Conservation (phyloP, 2,329 filamentous ascomycete species). For the Orbilia ellipsospora region DNA sequence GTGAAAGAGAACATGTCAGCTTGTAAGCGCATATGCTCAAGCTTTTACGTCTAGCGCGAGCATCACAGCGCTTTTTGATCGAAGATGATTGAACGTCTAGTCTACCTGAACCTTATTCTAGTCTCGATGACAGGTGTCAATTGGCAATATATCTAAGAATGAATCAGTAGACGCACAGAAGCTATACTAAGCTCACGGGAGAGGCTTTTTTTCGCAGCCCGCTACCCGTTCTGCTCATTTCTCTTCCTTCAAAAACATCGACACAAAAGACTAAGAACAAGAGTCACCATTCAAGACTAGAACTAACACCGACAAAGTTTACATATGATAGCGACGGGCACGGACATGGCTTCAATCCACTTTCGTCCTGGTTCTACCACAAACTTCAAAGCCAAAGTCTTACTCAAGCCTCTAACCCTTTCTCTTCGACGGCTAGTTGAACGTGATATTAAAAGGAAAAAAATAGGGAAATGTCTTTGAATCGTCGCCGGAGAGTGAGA, state of each 20-base stretch:
- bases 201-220: constrained; percentile 25
- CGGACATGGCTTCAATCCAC: constrained; percentile 21
- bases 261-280: neutral
- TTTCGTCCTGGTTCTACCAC: constrained; percentile 8
- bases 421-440: neutral
- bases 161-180: neutral
- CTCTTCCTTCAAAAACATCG: neutral
- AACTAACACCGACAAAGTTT: constrained; percentile 31
- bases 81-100: no score
- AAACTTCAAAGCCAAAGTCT: neutral
- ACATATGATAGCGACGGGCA: constrained; percentile 41
- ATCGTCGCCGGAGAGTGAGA: constrained; percentile 28
- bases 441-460: constrained; percentile 26
- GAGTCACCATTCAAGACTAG: neutral
- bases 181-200: constrained; percentile 31
- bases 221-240: neutral
- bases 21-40: no score
- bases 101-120: no score
- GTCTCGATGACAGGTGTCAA: neutral
- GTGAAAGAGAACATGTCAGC: no score
- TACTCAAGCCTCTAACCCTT: neutral
- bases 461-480: neutral
- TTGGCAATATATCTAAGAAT: neutral
- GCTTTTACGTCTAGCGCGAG: no score
- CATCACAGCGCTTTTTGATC: no score